Evolutionary conservation across 768 basidiomycete genomes (phyloP), one percentile per base, ranked within the genome.

Genomic region (Cyathus striatus): DNA sequence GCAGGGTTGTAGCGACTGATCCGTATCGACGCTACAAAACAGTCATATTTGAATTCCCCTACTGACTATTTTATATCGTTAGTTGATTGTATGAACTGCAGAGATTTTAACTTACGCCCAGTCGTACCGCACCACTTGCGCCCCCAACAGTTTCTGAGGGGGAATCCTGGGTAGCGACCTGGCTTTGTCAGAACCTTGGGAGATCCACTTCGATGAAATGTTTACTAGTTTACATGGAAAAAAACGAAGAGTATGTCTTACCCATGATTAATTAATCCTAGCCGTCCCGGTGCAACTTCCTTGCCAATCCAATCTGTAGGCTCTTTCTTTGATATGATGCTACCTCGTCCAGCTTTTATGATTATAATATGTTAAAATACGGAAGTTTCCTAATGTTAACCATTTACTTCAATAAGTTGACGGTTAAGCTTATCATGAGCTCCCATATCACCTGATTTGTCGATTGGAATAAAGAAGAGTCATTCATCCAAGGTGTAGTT

Each of bases 111-210:
- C 82, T 51, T 56, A 85, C 86, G 60, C 53, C 85, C 85, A 54
- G 73, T 75, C 3, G 76, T 81, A 14, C 86, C 89, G 41, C 61
- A 57, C 77, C 79, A 90, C n/a, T 68, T 57, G 13, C 89, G 73
- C 3, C 87, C 87, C 86, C 86, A 90, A 88, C 88, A 90, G 48
- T 90, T 90, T 2, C 85, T 70, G 38, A 87, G 66, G 9, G 86
- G 86, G 58, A 81, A 81, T 0, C 73, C 68, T 17, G 90, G 87
- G 52, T 91, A 91, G 6, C 85, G 81, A 23, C 89, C 89, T 3
- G 89, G 81, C 34, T 69, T 73, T 2, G 79, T 83, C 38, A 91
- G 55, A 27, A 91, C 55, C 64, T 89, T 88, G 2, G 90, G 90
- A 27, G 79, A 68, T 45, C 89, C 89, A 66, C 88, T 69, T 37